Percentiles rank a stretch among this genome's conserved stretches.
Evolutionary conservation across 352 stramenopile genomes (phyloP).

Genomic region (Phytophthora rubi): DNA sequence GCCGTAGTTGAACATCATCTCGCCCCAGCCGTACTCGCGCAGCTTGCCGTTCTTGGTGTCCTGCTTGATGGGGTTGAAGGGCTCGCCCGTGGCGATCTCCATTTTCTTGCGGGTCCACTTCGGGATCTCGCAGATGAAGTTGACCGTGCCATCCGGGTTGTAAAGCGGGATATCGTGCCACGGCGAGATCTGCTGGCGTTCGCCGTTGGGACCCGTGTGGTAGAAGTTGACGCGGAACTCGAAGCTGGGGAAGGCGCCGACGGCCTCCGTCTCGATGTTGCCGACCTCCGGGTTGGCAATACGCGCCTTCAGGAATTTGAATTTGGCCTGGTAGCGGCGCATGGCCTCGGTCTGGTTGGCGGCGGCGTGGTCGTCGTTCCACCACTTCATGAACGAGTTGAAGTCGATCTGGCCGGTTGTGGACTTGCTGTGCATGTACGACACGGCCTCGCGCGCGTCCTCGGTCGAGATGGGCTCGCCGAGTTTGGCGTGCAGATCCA

Average conservation of each 20-base stretch:
- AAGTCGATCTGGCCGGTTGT: constrained; percentile 78
- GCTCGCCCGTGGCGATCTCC: constrained; percentile 96
- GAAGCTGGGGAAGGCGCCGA: constrained; percentile 87
- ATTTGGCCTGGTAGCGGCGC: constrained; percentile 86
- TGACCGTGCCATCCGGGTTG: constrained; percentile 86
- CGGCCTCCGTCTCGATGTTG: constrained; percentile 77
- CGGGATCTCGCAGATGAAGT: constrained; percentile 98
- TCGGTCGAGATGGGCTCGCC: constrained; percentile 81
- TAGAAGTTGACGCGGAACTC: constrained; percentile 92
- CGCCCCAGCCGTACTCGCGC: constrained; percentile 96
- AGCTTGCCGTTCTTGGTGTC: constrained; percentile 98
- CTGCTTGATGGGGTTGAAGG: constrained; percentile 99
- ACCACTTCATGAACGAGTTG: constrained; percentile 90
- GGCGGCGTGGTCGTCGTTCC: constrained; percentile 83
- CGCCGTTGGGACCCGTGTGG: constrained; percentile 74
- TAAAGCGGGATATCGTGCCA: constrained; percentile 98
- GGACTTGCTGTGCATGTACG: constrained; percentile 69
- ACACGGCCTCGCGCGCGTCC: constrained; percentile 74
- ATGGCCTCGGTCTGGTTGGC: constrained; percentile 80
- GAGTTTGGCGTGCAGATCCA: constrained; percentile 84
- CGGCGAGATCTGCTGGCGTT: constrained; percentile 92
- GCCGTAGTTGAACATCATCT: constrained; percentile 99
- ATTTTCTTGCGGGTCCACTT: constrained; percentile 99
- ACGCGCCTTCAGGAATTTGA: constrained; percentile 91
- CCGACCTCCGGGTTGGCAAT: constrained; percentile 85